Percentiles rank a stretch among this genome's conserved stretches.
Evolutionary conservation across 1,284 basidiomycete genomes (phyloP).

Genomic region (Rhodotorula sp.): DNA sequence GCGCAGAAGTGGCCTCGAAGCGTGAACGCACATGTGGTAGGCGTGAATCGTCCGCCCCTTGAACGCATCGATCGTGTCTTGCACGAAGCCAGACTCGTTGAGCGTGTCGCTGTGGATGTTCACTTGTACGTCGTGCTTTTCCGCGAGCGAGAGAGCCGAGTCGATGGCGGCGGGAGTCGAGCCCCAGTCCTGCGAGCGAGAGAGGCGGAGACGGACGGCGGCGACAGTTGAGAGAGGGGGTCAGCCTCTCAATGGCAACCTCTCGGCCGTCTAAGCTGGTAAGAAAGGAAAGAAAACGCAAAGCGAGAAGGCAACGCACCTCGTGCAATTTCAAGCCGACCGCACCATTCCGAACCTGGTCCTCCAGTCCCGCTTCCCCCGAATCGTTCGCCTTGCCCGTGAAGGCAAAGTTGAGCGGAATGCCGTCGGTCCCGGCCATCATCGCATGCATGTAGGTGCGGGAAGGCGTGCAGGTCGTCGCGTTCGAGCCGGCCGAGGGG

Average conservation of each 20-base stretch:
- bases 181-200: constrained; percentile 73
- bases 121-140: constrained; percentile 88
- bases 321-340: constrained; percentile 94
- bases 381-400: constrained; percentile 76
- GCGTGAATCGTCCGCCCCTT: constrained; percentile 92
- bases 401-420: constrained; percentile 82
- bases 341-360: constrained; percentile 83
- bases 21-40: constrained; percentile 69
- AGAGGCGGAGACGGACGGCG: not conserved
- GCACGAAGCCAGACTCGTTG: constrained; percentile 91
- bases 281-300: not conserved
- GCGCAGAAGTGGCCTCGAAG: not conserved
- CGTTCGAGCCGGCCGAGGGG: constrained; percentile 82
- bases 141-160: constrained; percentile 75
- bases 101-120: constrained; percentile 91
- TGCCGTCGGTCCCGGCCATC: constrained; percentile 80
- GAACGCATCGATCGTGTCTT: constrained; percentile 87
- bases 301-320: constrained; percentile 35
- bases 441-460: constrained; percentile 83
- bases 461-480: constrained; percentile 92
- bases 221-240: not conserved
- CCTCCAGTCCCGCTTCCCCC: constrained; percentile 66
- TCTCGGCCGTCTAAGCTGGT: not conserved
- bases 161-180: constrained; percentile 81
- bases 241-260: not conserved